phyloP scores from a whole-genome alignment of 2,329 filamentous ascomycete species.

The Nigrospora oryzae region DNA sequence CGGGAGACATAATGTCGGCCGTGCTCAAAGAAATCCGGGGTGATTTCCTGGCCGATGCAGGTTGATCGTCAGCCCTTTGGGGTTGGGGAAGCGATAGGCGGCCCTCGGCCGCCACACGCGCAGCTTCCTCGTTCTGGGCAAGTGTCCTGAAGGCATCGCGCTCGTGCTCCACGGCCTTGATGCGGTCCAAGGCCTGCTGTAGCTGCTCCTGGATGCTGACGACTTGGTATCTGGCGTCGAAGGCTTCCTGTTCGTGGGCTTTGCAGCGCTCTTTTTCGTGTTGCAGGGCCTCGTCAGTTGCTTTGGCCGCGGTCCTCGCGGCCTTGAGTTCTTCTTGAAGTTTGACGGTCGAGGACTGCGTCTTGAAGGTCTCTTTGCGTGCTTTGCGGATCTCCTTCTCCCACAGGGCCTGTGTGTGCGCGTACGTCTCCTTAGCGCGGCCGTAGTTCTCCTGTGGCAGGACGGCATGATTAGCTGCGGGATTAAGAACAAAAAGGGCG shows the following conservation, averaged over 20 bases:
- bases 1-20: conserved; percentile 44
- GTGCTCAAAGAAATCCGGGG: conserved; percentile 36
- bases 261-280: conserved; percentile 54
- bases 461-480: neutral
- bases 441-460: conserved; percentile 56
- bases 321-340: conserved; percentile 67
- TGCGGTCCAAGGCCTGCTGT: conserved; percentile 50
- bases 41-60: conserved; percentile 50
- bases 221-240: conserved; percentile 57
- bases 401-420: conserved; percentile 58
- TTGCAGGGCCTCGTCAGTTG: conserved; percentile 50
- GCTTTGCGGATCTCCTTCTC: conserved; percentile 65
- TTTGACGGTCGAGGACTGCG: conserved; percentile 61
- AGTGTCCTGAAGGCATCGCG: conserved; percentile 66
- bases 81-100: conserved; percentile 53
- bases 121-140: conserved; percentile 65
- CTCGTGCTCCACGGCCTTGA: conserved; percentile 63
- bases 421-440: conserved; percentile 60
- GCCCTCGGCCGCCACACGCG: conserved; percentile 64
- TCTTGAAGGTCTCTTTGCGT: conserved; percentile 67
- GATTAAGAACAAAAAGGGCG: neutral
- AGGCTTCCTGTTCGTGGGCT: conserved; percentile 60
- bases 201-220: conserved; percentile 60
- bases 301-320: conserved; percentile 43
- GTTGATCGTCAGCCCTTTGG: conserved; percentile 47